Evolutionary conservation across 2,329 filamentous ascomycete genomes (phyloP), one percentile per base, ranked within the genome.

Genomic region (Reticulascus tulasneorum): DNA sequence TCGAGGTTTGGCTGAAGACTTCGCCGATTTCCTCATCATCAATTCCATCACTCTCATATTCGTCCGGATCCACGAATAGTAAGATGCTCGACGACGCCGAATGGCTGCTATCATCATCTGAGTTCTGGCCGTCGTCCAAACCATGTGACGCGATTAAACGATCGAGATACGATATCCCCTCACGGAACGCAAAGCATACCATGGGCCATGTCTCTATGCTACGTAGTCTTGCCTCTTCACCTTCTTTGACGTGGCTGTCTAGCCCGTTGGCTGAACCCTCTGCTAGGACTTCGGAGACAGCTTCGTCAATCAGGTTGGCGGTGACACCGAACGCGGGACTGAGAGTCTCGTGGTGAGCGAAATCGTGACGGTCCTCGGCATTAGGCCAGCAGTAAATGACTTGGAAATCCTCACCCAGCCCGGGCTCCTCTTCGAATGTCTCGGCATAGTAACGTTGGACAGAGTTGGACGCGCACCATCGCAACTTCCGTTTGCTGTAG

Each of bases 11-110:
- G 3, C 28, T 32, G 1, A 42, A 40, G 4, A 44, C 37, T 12
- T 59, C 52, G 2, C 49, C 38, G 10, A 62, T 51, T 8, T 51
- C 51, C 2, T 36, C 49, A 29, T 65, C 61, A 23, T 65, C 61
- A 7, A 66, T 64, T 0, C 59, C 60, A 1, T 63, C 60, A 27
- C 61, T 62, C 24, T 66, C 63, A 12, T 66, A 65, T 28, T 58
- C 51, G 1, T 52, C 48, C 0, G 40, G 38, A 0, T 46, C 40
- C 1, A 39, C 39, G n/a, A n/a, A n/a, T n/a, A n/a, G n/a, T n/a
- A n/a, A n/a, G n/a, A n/a, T n/a, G n/a, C n/a, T n/a, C n/a, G n/a
- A n/a, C n/a, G n/a, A n/a, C n/a, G n/a, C n/a, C n/a, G n/a, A n/a
- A n/a, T n/a, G n/a, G n/a, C n/a, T n/a, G 18, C 34, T 29, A 19